Base-by-base conservation (phyloP, 164 flowering plant genomes). In the Annona squamosa region DNA sequence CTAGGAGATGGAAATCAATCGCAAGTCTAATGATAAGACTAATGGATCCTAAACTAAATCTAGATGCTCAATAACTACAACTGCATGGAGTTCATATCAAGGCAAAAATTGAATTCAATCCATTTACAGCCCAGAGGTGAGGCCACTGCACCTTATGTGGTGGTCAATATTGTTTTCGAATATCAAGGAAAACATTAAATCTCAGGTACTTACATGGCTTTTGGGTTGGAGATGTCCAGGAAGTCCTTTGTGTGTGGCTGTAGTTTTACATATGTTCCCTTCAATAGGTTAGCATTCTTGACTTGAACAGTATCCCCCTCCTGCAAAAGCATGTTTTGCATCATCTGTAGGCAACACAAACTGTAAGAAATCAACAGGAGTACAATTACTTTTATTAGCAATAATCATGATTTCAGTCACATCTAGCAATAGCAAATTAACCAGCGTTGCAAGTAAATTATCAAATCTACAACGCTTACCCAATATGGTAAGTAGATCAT, bases 211-310 rank as follows among this genome's bases (percentile, higher is more conserved):
- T 68, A 95, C 98, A 91, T 88, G 52, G 98, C 99, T 84, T 91
- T 95, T n/a, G 99, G 99, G 71, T 95, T 93, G 56, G 99, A 91
- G 57, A 93, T 91, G 80, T 93, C 98, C 83, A 95, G 83, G 78
- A 95, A 95, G 79, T 95, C 99, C 81, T 81, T 89, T 13, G 98
- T 90, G 77, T 95, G 99, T 3, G 99, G 99, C 79, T 95, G 99
- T 78, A 95, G 76, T 74, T 95, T 95, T 66, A 95, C 98, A 82
- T 95, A 95, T 57, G 81, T 89, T 73, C 98, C 99, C 85, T 95
- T 95, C 2, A 90, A 93, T 74, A 95, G 94, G 62, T 98, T 88
- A 48, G 81, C 93, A 81, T 93, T 93, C 80, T 91, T 95, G 80
- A 93, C 94, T 63, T 82, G 77, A 73, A 95, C 97, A 68, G 84